phyloP scores from a whole-genome alignment of 169 alveolate genomes.

The Eimeria praecox region DNA sequence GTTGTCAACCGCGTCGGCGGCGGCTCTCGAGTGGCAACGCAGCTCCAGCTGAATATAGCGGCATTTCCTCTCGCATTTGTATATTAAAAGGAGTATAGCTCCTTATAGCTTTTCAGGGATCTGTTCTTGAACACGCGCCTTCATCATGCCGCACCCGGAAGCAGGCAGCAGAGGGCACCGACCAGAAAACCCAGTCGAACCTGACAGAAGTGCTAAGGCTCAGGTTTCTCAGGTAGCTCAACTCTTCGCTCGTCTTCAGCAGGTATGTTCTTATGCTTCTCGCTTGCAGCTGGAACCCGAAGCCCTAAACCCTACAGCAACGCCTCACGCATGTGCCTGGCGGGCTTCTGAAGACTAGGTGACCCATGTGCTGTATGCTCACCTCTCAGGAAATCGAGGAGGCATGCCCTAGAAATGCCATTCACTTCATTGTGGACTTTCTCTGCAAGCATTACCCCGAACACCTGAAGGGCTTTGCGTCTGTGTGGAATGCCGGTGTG shows the following conservation, averaged over 20 bases:
- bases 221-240: constrained; percentile 73
- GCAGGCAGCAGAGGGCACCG: constrained; percentile 26
- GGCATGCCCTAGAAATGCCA: constrained; percentile 82
- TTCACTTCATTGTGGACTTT: constrained; percentile 84
- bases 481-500: constrained; percentile 83
- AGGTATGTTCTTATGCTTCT: constrained; percentile 34
- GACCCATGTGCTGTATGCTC: neutral
- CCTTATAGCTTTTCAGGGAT: neutral
- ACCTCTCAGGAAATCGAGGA: constrained; percentile 82
- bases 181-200: neutral
- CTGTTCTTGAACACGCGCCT: neutral
- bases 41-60: neutral
- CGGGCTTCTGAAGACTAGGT: neutral
- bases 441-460: constrained; percentile 86
- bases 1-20: constrained; percentile 29
- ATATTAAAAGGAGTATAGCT: neutral
- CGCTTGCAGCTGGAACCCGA: neutral
- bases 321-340: neutral
- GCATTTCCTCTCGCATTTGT: neutral
- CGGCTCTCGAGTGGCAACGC: constrained; percentile 12
- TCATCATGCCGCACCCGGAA: constrained; percentile 26
- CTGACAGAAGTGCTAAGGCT: neutral
- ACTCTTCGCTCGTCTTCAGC: constrained; percentile 82
- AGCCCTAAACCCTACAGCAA: neutral
- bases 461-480: constrained; percentile 84